Conservation (phyloP, 2,329 filamentous ascomycete genomes). For the Bertia moriformis region DNA sequence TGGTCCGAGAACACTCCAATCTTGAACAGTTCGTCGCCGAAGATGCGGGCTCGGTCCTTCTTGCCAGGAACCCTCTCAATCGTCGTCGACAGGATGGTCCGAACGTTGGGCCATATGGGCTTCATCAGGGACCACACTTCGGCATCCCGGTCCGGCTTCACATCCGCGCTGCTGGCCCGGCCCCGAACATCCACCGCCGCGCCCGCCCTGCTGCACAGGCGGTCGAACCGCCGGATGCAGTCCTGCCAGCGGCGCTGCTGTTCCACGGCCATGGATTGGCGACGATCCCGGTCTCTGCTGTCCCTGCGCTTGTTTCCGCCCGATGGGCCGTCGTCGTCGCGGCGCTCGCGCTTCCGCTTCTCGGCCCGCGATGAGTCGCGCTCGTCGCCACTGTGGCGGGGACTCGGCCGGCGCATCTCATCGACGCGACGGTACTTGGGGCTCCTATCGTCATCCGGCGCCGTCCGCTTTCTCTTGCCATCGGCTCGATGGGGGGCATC, state of each 20-base stretch:
- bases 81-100: constrained; percentile 42
- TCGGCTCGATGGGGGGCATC: constrained; percentile 5
- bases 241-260: constrained; percentile 16
- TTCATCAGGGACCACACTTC: constrained; percentile 35
- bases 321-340: constrained; percentile 10
- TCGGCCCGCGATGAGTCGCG: constrained; percentile 15
- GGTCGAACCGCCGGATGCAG: constrained; percentile 15
- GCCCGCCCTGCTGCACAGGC: constrained; percentile 7
- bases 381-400: constrained; percentile 20
- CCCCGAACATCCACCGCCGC: constrained; percentile 12
- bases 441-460: constrained; percentile 13
- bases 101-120: constrained; percentile 44
- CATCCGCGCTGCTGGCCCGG: constrained; percentile 15
- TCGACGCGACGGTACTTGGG: constrained; percentile 26
- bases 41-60: constrained; percentile 44
- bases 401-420: constrained; percentile 21
- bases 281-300: constrained; percentile 11
- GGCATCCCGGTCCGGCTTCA: constrained; percentile 25
- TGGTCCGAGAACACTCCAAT: constrained; percentile 50
- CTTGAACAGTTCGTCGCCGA: constrained; percentile 43
- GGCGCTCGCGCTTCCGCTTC: constrained; percentile 7
- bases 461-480: constrained; percentile 6
- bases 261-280: too few species aligned
- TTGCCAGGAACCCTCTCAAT: constrained; percentile 47
- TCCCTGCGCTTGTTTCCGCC: constrained; percentile 7